phyloP scores from a whole-genome alignment of 1,284 basidiomycete genomes.

The Sporisorium exsertum region DNA sequence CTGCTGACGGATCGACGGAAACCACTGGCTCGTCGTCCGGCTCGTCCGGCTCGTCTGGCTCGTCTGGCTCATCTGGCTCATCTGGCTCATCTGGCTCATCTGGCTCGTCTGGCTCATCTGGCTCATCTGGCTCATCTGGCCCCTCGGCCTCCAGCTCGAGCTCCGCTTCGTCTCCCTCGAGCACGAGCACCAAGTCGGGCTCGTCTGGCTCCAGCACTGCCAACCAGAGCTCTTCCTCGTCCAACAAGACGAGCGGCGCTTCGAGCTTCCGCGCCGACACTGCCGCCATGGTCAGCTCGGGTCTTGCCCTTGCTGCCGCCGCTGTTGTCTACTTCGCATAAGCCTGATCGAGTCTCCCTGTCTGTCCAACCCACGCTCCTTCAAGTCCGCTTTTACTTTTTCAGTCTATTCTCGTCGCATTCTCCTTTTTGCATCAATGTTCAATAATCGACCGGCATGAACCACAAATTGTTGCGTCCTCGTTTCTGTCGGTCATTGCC shows the following conservation, averaged over 20 bases:
- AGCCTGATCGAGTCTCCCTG: neutral
- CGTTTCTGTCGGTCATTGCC: neutral
- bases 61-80: slow-evolving; percentile 5
- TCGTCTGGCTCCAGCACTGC: neutral
- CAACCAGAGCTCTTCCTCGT: slow-evolving; percentile 11
- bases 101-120: slow-evolving; percentile 3
- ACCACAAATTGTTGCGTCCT: slow-evolving; percentile 10
- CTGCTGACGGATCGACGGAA: slow-evolving; percentile 20
- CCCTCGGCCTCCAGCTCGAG: slow-evolving; percentile 4
- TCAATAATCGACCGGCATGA: slow-evolving; percentile 29
- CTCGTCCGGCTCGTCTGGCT: slow-evolving; percentile 14
- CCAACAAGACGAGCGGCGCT: slow-evolving; percentile 23
- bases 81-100: slow-evolving; percentile 17
- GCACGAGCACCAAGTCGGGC: neutral
- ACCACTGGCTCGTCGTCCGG: slow-evolving; percentile 18
- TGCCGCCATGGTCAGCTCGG: slow-evolving; percentile 29
- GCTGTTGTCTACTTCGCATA: slow-evolving; percentile 36
- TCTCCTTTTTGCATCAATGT: slow-evolving; percentile 28
- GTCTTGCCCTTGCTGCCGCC: slow-evolving; percentile 34
- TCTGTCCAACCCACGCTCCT: neutral
- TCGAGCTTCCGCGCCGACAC: slow-evolving; percentile 24
- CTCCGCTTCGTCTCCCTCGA: slow-evolving; percentile 6
- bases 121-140: too few relatives aligned
- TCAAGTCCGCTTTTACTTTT: neutral
- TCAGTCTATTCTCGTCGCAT: slow-evolving; percentile 28